Evolutionary conservation across 2,329 filamentous ascomycete species (phyloP), one percentile per base, ranked within the genome.

Genomic region (Aspergillus sclerotialis): DNA sequence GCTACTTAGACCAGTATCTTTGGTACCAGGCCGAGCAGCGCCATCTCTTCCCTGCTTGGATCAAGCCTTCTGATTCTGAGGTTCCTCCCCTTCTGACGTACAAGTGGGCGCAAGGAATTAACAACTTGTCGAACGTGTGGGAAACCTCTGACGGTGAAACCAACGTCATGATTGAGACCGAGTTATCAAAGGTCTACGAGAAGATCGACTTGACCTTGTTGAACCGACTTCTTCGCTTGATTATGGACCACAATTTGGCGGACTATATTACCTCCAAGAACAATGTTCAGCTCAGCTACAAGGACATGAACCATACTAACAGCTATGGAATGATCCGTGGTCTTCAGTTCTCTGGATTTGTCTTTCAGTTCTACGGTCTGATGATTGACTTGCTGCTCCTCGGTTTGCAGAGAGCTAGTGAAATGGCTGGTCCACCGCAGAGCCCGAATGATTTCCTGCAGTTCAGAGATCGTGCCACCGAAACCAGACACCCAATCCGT

Each of bases 221-320:
- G 49, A 98, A 98, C 66, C 85, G 90, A 38, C 73, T 98, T 19
- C 72, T 98, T 32, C 78, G 92, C 30, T 67, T 98, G 46, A 95
- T 98, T 60, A 98, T 98, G 93, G 93, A 98, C 53, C 92, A 98
- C 72, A 98, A 98, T 60, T 67, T 98, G 67, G 92, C 92, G 4
- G 93, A 98, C 61, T 98, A 98, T 65, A 98, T 98, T 55, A 95
- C 90, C 1, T 88, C 90, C 24, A 98, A 98, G 76, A 98, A 98
- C 72, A 98, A 98, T 56, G 92, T 98, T 9, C 90, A 95, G 60
- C 76, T 98, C 43, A 95, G 93, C 43, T 98, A 98, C 72, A 98
- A 98, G 69, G 92, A 98, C 52, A 98, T 98, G 92, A 96, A 95
- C 56, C 92, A 98, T 55, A 92, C 93, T 57, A 98, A 98, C 66